These are phyloP conservation scores for Magnolia officinalis DNA, from an alignment of 164 flowering plant genomes.

Conservation along the genomic window DNA sequence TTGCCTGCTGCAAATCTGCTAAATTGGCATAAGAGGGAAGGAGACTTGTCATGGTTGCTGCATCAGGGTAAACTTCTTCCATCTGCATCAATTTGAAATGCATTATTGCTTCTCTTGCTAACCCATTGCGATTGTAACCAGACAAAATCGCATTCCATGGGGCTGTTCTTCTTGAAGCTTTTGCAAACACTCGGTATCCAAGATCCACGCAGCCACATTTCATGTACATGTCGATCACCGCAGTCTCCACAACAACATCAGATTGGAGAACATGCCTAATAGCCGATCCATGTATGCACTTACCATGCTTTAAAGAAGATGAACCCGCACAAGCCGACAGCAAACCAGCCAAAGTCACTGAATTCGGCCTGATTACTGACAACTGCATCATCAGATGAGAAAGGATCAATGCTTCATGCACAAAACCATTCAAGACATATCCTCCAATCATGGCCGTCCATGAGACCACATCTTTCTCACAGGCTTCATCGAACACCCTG, in stretches of 20 bases:
- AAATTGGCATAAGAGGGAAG: constrained; percentile 65
- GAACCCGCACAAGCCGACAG: constrained; percentile 53
- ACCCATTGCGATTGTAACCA: constrained; percentile 47
- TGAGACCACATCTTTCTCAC: constrained; percentile 61
- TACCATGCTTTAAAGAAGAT: constrained; percentile 35
- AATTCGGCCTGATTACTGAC: constrained; percentile 56
- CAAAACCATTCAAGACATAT: constrained; percentile 40
- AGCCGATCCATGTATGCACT: constrained; percentile 62
- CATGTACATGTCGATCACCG: constrained; percentile 70
- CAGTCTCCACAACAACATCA: constrained; percentile 60
- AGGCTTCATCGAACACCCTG: constrained; percentile 41
- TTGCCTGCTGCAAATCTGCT: constrained; percentile 58
- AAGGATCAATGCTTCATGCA: constrained; percentile 38
- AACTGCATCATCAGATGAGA: constrained; percentile 57
- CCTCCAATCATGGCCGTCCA: constrained; percentile 78
- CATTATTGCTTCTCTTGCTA: constrained; percentile 45
- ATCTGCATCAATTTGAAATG: constrained; percentile 57
- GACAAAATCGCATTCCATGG: constrained; percentile 78
- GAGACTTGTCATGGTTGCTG: constrained; percentile 53
- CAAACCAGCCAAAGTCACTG: constrained; percentile 54
- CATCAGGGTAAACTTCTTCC: constrained; percentile 39
- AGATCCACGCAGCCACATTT: constrained; percentile 40
- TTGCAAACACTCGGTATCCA: constrained; percentile 41
- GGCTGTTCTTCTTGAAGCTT: constrained; percentile 40
- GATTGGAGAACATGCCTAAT: constrained; percentile 37